phyloP scores from a whole-genome alignment of 108 stramenopile species.

The Nannochloropsis granulata region DNA sequence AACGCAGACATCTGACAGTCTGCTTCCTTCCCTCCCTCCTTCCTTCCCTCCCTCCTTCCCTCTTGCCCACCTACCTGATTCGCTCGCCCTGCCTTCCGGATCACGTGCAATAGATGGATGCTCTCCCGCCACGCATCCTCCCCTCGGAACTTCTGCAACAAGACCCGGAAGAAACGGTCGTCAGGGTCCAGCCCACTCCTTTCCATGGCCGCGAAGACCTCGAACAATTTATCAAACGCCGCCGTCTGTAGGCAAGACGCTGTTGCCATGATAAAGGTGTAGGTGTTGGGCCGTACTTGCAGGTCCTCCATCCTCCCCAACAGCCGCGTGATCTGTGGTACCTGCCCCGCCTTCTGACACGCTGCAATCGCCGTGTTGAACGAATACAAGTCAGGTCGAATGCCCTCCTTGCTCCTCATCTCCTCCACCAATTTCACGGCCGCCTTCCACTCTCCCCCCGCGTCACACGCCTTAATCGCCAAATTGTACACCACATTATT shows the following conservation, averaged over 20 bases:
- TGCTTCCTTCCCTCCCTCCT: background rate
- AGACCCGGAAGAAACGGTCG: background rate
- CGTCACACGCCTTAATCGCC: constrained; percentile 15
- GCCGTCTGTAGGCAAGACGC: constrained; percentile 1
- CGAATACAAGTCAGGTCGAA: background rate
- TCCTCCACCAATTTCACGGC: constrained; percentile 13
- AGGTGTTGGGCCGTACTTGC: background rate
- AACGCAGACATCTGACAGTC: background rate
- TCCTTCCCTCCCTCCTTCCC: background rate
- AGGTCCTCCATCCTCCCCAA: background rate
- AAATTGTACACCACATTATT: constrained; percentile 8
- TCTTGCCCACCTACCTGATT: background rate
- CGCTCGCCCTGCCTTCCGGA: background rate
- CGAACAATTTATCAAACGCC: background rate
- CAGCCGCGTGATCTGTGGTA: background rate
- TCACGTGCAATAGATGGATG: background rate
- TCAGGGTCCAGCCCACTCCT: background rate
- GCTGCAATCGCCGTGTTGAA: constrained; percentile 27
- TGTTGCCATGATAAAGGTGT: constrained; percentile 18
- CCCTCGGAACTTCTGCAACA: background rate
- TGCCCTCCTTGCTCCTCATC: background rate
- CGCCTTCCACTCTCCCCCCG: background rate
- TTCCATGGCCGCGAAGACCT: background rate
- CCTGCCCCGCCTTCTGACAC: constrained; percentile 1
- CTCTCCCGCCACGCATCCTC: background rate